Conservation (phyloP, 257 asterid species). For the Solanum acaule region DNA sequence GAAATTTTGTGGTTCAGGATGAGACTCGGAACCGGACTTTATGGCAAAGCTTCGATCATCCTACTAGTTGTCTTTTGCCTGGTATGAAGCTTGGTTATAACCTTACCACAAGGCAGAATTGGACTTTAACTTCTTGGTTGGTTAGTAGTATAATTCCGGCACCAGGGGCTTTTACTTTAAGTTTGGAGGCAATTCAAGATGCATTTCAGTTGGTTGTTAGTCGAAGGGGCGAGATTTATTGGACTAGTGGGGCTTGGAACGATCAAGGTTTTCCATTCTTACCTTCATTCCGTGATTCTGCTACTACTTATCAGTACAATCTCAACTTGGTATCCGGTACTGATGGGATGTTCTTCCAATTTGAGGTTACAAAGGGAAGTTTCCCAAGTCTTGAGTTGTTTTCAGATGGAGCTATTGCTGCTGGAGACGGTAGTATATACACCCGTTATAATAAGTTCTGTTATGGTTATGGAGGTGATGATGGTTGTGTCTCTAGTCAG, state of each 20-base stretch:
- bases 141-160: conserved; percentile 8
- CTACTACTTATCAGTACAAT: not conserved
- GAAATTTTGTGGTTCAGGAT: not conserved
- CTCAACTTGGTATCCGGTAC: not conserved
- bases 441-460: not conserved
- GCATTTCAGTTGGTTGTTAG: not conserved
- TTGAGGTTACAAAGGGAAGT: not conserved
- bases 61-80: conserved; percentile 45
- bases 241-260: not conserved
- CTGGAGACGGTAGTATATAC: not conserved
- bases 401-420: not conserved
- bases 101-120: conserved; percentile 19
- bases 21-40: not conserved
- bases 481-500: conserved; percentile 11
- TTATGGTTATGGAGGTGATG: not conserved
- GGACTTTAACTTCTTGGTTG: conserved; percentile 46
- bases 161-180: not conserved
- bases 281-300: not conserved
- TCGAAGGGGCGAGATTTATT: not conserved
- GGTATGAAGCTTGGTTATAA: conserved; percentile 45
- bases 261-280: not conserved
- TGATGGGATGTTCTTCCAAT: not conserved
- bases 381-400: not conserved
- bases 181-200: not conserved
- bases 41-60: conserved; percentile 43